Conservation (phyloP, 176 grass and related monocot genomes). For the Bromus sterilis region DNA sequence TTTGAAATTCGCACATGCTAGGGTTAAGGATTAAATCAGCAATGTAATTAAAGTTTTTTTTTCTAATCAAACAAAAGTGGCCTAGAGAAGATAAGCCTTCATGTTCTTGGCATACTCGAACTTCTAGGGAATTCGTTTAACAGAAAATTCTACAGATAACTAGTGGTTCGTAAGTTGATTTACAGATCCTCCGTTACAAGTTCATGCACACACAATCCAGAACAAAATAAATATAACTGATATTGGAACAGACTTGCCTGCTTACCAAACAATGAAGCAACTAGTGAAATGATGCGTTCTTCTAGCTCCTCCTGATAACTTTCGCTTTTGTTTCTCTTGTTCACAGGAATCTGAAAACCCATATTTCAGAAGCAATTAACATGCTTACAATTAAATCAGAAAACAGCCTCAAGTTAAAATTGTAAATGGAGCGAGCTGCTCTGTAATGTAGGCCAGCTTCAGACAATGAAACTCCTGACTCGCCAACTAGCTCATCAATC, state of each 20-base stretch:
- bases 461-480: neutral
- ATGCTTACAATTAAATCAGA: neutral
- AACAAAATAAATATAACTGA: neutral
- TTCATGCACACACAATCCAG: neutral
- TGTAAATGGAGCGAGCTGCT: neutral
- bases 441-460: neutral
- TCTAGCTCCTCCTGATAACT: conserved; percentile 88
- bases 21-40: neutral
- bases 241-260: conserved; percentile 27
- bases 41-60: neutral
- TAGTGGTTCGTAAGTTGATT: neutral
- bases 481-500: neutral
- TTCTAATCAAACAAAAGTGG: neutral
- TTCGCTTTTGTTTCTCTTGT: conserved; percentile 88
- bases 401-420: neutral
- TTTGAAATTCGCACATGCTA: conserved; percentile 2
- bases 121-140: neutral
- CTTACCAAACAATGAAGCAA: conserved; percentile 99
- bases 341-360: conserved; percentile 55
- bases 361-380: conserved; percentile 5
- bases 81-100: neutral
- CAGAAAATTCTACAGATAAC: neutral
- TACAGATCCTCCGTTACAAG: neutral
- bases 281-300: conserved; percentile 82
- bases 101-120: neutral